A percentile compares a stretch with the other conserved stretches of the same genome.
Evolutionary conservation across 2,329 filamentous ascomycete genomes (phyloP).

Genomic region (Talaromyces piceae): DNA sequence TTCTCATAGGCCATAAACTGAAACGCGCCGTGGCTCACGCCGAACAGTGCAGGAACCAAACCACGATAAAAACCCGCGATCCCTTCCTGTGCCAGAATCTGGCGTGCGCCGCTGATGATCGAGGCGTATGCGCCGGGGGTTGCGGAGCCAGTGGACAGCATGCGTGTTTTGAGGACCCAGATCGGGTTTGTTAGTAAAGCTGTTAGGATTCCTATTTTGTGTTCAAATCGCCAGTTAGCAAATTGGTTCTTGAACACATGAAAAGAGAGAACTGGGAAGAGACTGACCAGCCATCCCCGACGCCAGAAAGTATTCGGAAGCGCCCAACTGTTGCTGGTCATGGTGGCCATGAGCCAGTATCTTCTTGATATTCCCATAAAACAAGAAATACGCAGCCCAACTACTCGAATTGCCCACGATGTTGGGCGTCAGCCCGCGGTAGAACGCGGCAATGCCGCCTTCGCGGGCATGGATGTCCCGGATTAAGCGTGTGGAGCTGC

Average conservation of each 20-base stretch:
- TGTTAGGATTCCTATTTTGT: slow-evolving; percentile 58
- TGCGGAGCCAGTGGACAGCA: slow-evolving; percentile 75
- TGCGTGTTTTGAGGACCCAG: slow-evolving; percentile 97
- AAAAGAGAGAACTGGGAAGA: not conserved
- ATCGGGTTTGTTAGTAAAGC: slow-evolving; percentile 85
- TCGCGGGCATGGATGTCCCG: slow-evolving; percentile 47
- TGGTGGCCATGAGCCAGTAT: slow-evolving; percentile 10
- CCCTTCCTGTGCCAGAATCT: slow-evolving; percentile 66
- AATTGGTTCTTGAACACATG: not conserved
- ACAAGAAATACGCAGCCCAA: slow-evolving; percentile 90
- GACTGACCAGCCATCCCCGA: slow-evolving; percentile 54
- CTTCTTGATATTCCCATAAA: slow-evolving; percentile 55
- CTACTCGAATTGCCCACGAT: slow-evolving; percentile 81
- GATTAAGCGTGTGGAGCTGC: slow-evolving; percentile 48
- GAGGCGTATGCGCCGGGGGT: slow-evolving; percentile 72
- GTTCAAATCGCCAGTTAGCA: not conserved
- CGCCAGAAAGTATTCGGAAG: slow-evolving; percentile 71
- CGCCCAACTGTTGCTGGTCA: slow-evolving; percentile 37
- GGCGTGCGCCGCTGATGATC: slow-evolving; percentile 62
- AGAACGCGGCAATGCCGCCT: slow-evolving; percentile 61
- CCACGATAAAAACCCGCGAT: slow-evolving; percentile 78
- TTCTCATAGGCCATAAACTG: slow-evolving; percentile 94
- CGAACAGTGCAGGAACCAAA: slow-evolving; percentile 71
- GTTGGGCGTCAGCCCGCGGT: slow-evolving; percentile 85
- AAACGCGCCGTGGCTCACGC: slow-evolving; percentile 84